These are phyloP conservation scores for Claviceps maximensis DNA, from an alignment of 2,329 filamentous ascomycete genomes.

Conservation along the genomic window DNA sequence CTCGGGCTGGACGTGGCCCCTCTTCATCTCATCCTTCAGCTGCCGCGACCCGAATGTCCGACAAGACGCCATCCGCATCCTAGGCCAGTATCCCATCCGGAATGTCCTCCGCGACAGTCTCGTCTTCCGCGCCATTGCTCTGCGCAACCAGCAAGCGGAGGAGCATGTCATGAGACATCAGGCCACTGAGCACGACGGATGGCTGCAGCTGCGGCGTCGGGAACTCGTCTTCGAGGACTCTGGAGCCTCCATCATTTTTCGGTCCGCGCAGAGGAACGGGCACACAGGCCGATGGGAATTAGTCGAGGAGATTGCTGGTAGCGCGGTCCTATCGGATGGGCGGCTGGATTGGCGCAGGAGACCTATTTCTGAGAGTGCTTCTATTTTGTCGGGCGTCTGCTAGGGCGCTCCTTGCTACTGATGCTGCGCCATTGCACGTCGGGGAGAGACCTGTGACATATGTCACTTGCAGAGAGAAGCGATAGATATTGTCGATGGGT, in stretches of 20 bases:
- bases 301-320: conserved; percentile 24
- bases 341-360: conserved; percentile 21
- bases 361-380: conserved; percentile 22
- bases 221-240: conserved; percentile 27
- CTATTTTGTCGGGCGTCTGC: conserved; percentile 18
- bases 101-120: conserved; percentile 31
- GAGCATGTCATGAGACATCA: conserved; percentile 18
- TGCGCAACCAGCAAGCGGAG: conserved; percentile 25
- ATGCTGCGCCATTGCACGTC: neutral
- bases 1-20: conserved; percentile 30
- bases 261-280: conserved; percentile 20
- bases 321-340: conserved; percentile 17
- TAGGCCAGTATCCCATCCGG: conserved; percentile 26
- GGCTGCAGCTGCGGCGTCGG: conserved; percentile 23
- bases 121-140: conserved; percentile 25
- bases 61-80: conserved; percentile 26
- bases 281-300: conserved; percentile 22
- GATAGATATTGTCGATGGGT: too few species aligned
- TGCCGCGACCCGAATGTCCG: conserved; percentile 26
- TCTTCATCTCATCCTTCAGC: conserved; percentile 27
- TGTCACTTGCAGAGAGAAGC: too few species aligned
- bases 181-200: conserved; percentile 23
- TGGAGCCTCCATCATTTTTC: conserved; percentile 23
- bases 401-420: too few species aligned
- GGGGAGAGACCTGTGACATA: too few species aligned